These are phyloP conservation scores for Linum lewisii DNA, from an alignment of 345 rosid genomes.

Conservation along the genomic window DNA sequence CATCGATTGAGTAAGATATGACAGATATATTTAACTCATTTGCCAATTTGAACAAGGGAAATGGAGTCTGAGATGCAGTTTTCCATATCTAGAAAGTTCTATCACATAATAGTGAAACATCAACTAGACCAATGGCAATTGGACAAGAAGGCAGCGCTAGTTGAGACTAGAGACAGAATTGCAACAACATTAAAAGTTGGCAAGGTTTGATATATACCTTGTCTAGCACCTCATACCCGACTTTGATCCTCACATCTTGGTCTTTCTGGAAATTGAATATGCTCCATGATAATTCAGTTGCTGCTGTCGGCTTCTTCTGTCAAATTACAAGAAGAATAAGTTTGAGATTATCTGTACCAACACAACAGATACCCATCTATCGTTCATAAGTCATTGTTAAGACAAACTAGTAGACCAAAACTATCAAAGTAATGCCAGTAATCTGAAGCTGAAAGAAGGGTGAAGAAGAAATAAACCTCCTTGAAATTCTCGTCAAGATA, in stretches of 20 bases:
- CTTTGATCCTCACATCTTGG: constrained; percentile 71
- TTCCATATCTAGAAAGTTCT: no score
- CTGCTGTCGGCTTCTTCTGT: constrained; percentile 75
- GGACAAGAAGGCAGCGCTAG: no score
- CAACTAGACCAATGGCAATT: no score
- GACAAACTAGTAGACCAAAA: neutral
- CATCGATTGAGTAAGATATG: no score
- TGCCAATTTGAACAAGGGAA: no score
- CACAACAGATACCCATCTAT: neutral
- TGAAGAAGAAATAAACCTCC: constrained; percentile 33
- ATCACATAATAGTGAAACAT: no score
- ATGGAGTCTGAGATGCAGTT: no score
- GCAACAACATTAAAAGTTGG: neutral
- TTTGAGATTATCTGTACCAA: neutral
- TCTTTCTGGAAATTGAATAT: constrained; percentile 60
- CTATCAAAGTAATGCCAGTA: neutral
- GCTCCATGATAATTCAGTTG: constrained; percentile 73
- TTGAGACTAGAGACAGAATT: neutral
- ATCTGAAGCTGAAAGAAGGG: neutral
- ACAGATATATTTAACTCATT: no score
- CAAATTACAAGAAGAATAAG: constrained; percentile 8
- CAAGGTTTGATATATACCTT: constrained; percentile 34
- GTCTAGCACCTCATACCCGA: constrained; percentile 65
- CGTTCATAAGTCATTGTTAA: neutral
- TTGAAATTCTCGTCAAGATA: constrained; percentile 62